phyloP scores from a whole-genome alignment of 768 basidiomycete genomes.

The Pleurotus tuber-regium region DNA sequence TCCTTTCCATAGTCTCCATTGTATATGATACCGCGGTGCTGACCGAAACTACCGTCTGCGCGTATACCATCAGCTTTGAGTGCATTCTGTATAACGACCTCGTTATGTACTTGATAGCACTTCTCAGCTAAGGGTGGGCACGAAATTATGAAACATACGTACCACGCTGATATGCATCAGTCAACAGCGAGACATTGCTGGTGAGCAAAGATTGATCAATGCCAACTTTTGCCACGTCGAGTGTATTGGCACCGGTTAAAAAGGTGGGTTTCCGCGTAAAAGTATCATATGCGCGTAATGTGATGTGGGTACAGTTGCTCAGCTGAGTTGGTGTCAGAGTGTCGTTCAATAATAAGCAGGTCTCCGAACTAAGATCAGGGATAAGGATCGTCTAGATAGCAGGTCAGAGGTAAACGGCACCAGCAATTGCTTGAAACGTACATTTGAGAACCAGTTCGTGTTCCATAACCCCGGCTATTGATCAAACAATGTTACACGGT shows the following conservation, averaged over 20 bases:
- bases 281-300: slow-evolving; percentile 45
- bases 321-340: slow-evolving; percentile 40
- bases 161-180: slow-evolving; percentile 41
- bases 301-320: slow-evolving; percentile 47
- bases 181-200: slow-evolving; percentile 40
- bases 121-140: no score
- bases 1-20: slow-evolving; percentile 69
- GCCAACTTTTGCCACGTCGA: slow-evolving; percentile 64
- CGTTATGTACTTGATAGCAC: slow-evolving; percentile 36
- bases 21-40: slow-evolving; percentile 64
- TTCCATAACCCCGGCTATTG: slow-evolving; percentile 39
- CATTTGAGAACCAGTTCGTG: slow-evolving; percentile 64
- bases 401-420: background rate
- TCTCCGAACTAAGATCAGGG: slow-evolving; percentile 51
- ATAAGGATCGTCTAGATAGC: slow-evolving; percentile 52
- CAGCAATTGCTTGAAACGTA: slow-evolving; percentile 21
- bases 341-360: slow-evolving; percentile 54
- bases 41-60: slow-evolving; percentile 48
- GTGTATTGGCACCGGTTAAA: slow-evolving; percentile 61
- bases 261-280: slow-evolving; percentile 42
- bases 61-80: slow-evolving; percentile 60
- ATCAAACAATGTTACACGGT: background rate
- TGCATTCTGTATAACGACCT: slow-evolving; percentile 46
- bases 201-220: slow-evolving; percentile 47
- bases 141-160: no score